Evolutionary conservation across 495 filamentous ascomycete genomes (phyloP).

Genomic region (Friedmanniomyces endolithicus): DNA sequence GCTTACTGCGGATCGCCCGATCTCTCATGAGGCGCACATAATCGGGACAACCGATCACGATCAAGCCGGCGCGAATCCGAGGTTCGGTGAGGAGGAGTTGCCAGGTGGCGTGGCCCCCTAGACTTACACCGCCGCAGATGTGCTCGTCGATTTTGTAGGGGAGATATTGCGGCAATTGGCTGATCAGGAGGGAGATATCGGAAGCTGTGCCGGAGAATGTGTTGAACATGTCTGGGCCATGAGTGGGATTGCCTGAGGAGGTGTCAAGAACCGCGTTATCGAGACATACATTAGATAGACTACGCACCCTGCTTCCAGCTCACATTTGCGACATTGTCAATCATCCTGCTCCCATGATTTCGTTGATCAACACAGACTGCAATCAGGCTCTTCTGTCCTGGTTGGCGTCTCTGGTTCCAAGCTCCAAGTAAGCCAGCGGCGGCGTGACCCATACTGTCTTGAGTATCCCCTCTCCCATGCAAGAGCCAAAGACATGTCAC

Average conservation of each 20-base stretch:
- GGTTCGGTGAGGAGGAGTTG: slow-evolving; percentile 65
- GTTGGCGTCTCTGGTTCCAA: slow-evolving; percentile 39
- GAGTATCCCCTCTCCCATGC: slow-evolving; percentile 58
- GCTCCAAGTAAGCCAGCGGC: slow-evolving; percentile 43
- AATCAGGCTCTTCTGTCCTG: slow-evolving; percentile 46
- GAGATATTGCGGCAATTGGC: slow-evolving; percentile 61
- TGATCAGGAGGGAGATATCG: slow-evolving; percentile 60
- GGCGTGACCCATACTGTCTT: slow-evolving; percentile 55
- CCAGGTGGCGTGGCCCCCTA: slow-evolving; percentile 86
- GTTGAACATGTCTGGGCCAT: slow-evolving; percentile 82
- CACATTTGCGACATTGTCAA: slow-evolving; percentile 49
- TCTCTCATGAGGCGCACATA: slow-evolving; percentile 66
- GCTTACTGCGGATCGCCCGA: slow-evolving; percentile 61
- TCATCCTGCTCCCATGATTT: slow-evolving; percentile 69
- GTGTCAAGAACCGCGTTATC: background rate
- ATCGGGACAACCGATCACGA: slow-evolving; percentile 84
- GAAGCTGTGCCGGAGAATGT: slow-evolving; percentile 37
- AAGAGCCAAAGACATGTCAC: slow-evolving; percentile 77
- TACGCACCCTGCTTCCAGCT: slow-evolving; percentile 49
- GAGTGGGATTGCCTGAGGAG: slow-evolving; percentile 54
- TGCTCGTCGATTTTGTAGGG: slow-evolving; percentile 49
- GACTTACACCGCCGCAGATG: slow-evolving; percentile 48
- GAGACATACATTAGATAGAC: background rate
- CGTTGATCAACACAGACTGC: slow-evolving; percentile 76
- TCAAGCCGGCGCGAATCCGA: slow-evolving; percentile 58